phyloP scores from a whole-genome alignment of 176 grass and related monocot species.

The Phyllostachys edulis region DNA sequence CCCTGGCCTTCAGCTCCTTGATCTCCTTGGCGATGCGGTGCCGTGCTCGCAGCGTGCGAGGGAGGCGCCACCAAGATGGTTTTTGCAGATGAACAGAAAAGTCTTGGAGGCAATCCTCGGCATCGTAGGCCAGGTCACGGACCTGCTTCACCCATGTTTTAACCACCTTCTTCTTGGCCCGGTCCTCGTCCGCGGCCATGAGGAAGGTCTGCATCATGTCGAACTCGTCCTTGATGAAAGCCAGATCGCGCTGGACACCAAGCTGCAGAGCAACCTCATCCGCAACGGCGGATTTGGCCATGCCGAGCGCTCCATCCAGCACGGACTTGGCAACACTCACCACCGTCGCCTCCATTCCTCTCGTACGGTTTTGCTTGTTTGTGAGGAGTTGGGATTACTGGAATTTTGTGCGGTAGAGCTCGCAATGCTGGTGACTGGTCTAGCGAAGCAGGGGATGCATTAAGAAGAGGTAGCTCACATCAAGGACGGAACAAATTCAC shows the following conservation, averaged over 20 bases:
- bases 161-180: background rate
- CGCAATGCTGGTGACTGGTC: too few species aligned
- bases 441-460: too few species aligned
- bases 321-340: slow-evolving; percentile 19
- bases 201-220: slow-evolving; percentile 40
- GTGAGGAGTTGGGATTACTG: too few species aligned
- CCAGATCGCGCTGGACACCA: background rate
- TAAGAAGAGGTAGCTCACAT: too few species aligned
- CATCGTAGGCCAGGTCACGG: slow-evolving; percentile 23
- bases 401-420: too few species aligned
- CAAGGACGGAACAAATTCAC: too few species aligned
- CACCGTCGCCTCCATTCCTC: slow-evolving; percentile 11
- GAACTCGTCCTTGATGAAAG: too few species aligned
- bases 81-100: background rate
- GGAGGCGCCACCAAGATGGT: background rate
- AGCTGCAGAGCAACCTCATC: slow-evolving; percentile 34
- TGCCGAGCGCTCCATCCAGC: background rate
- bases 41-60: background rate
- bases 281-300: background rate
- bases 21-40: background rate
- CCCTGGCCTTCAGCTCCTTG: background rate
- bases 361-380: too few species aligned
- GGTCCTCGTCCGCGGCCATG: background rate
- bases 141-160: slow-evolving; percentile 44
- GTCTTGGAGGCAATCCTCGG: slow-evolving; percentile 29